Percentiles rank a stretch among this genome's conserved stretches.
phyloP scores from a whole-genome alignment of 371 early-diverging fungal species.

The Haplosporangium sp. region DNA sequence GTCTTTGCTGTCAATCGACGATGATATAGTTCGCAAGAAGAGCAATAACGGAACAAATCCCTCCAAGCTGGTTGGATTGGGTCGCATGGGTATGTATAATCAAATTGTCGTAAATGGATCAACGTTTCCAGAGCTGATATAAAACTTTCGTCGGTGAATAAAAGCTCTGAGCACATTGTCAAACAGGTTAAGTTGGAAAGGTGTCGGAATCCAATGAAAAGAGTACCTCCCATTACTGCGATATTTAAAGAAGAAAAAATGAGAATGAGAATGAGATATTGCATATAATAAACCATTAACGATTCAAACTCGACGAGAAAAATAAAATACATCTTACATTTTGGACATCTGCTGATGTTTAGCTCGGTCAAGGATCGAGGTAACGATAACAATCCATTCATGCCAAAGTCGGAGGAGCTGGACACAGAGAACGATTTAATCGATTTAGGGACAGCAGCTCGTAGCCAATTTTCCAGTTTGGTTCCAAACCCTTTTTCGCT shows the following conservation, averaged over 20 bases:
- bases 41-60: conserved; percentile 38
- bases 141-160: conserved; percentile 31
- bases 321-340: conserved; percentile 12
- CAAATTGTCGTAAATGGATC: conserved; percentile 8
- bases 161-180: conserved; percentile 16
- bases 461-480: conserved; percentile 29
- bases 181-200: conserved; percentile 21
- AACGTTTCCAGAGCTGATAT: conserved; percentile 4
- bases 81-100: conserved; percentile 27
- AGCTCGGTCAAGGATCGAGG: conserved; percentile 17
- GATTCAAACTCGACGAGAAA: too few species aligned
- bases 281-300: not conserved
- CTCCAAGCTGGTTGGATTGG: conserved; percentile 30
- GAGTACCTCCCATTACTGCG: conserved; percentile 13
- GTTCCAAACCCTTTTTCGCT: conserved; percentile 10
- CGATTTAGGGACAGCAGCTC: conserved; percentile 12
- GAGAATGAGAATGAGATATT: too few species aligned
- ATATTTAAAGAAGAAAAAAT: not conserved
- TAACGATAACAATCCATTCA: conserved; percentile 22
- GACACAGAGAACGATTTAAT: conserved; percentile 19
- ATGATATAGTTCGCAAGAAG: conserved; percentile 35
- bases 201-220: conserved; percentile 13
- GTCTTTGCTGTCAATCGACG: conserved; percentile 28
- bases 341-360: conserved; percentile 19
- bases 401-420: conserved; percentile 22